phyloP scores from a whole-genome alignment of 306 rosid genomes.

The Senna siamea region DNA sequence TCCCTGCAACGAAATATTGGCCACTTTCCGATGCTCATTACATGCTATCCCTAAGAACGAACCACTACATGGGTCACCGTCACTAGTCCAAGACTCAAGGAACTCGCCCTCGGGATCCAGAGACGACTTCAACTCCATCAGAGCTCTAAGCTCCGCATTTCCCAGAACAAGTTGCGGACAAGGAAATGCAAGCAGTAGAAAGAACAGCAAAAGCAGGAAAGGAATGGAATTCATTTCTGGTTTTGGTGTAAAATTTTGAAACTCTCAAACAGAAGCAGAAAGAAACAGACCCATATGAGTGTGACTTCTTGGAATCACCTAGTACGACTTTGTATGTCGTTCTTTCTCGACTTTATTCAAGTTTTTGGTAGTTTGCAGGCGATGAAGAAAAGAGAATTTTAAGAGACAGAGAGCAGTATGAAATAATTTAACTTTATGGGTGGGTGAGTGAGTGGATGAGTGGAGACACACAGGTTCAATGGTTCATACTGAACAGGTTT shows the following conservation, averaged over 20 bases:
- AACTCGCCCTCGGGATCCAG: constrained; percentile 77
- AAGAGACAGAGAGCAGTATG: constrained; percentile 26
- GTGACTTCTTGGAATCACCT: too few relatives aligned
- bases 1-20: constrained; percentile 83
- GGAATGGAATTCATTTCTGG: constrained; percentile 49
- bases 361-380: too few relatives aligned
- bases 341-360: too few relatives aligned
- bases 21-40: constrained; percentile 76
- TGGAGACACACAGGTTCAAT: too few relatives aligned
- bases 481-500: constrained; percentile 42
- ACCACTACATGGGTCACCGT: constrained; percentile 82
- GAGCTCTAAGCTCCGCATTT: constrained; percentile 74
- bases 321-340: too few relatives aligned
- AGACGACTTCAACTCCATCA: constrained; percentile 75
- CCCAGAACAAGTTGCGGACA: constrained; percentile 47
- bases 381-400: constrained; percentile 18
- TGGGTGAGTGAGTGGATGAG: not conserved
- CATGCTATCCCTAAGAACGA: constrained; percentile 76
- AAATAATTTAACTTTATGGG: constrained; percentile 40
- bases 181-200: constrained; percentile 30
- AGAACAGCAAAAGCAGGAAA: constrained; percentile 38
- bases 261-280: constrained; percentile 26
- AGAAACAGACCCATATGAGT: constrained; percentile 42
- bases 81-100: constrained; percentile 74
- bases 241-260: constrained; percentile 21